Base-by-base conservation (phyloP, 2,329 filamentous ascomycete species). In the Botrytis tulipae region DNA sequence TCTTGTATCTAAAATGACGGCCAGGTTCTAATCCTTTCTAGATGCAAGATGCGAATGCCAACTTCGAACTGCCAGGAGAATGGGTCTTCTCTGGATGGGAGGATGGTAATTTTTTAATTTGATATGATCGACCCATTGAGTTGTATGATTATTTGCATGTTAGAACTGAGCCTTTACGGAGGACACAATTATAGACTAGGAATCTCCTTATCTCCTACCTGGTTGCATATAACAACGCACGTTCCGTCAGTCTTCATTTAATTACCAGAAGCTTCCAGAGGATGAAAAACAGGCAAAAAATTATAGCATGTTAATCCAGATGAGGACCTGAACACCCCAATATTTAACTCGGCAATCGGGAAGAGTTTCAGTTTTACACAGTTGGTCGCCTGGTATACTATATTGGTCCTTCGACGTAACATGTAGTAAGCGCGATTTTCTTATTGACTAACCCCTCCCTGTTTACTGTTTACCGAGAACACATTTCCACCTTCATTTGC, bases 21-120 rank as follows among this genome's bases (percentile, higher is more conserved):
- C 0, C 48, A 57, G 18, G 12, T 29, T 40, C 48, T 66, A 20
- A 67, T 46, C 18, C 8, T 44, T 8, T 16, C 10, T 22, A 72
- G 57, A 73, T 76, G 71, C 70, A 75, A 63, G 76, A 77, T 61
- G 68, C 73, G 69, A 62, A 42, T 25, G 72, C 73, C 70, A 63
- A 76, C 29, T 77, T 77, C 29, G 67, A 59, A n/a, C 20, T 71
- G 8, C 62, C 73, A 60, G 73, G 71, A 12, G 60, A 71, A 37
- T 74, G 73, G 73, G 65, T 74, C n/a, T 74, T 73, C n/a, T 70
- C 73, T 32, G 57, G 40, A 22, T 73, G 66, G 65, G 70, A 72
- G 9, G 35, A 74, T 62, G 57, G 29, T 46, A 51, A 25, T 61
- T 32, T 54, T 42, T 35, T 63, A 25, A 18, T 40, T 40, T 62